Evolutionary conservation across 306 rosid species (phyloP), one percentile per base, ranked within the genome.

Genomic region (Cucumis hystrix): DNA sequence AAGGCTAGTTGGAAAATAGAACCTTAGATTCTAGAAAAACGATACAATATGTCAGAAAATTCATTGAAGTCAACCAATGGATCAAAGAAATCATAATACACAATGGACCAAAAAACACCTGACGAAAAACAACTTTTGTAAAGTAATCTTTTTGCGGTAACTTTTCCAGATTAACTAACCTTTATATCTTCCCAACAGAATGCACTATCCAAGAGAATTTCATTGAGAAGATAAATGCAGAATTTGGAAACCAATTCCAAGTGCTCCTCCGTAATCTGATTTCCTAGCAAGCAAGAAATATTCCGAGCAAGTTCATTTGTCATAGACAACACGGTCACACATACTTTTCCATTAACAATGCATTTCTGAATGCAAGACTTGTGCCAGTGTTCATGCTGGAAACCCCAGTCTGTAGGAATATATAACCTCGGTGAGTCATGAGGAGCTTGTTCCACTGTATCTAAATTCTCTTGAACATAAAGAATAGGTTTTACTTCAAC

Each of bases 401-500:
- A 89, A 79, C 89, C 89, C 95, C 90, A 91, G 85, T 76, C 74
- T 74, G n/a, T 76, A 15, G 84, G 70, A 58, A 82, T 52, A 40
- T 68, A 75, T 10, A 78, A 74, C 81, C 81, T 33, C 80, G 85
- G 73, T 35, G 59, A 79, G 61, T 87, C 83, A 20, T 80, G 77
- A 23, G 20, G 18, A 71, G 76, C 70, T 79, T 74, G 87, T 76
- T 40, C 54, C 56, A 16, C 78, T n/a, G 49, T 82, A 69, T 85
- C 95, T 2, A 79, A 68, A 76, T 77, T 91, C 67, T 88, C 92
- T 33, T 85, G 87, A 59, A 85, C 95, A 80, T 87, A 95, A 76
- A 95, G 96, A 80, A 92, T 70, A 78, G 98, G 97, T 83, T 92
- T 95, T 35, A 95, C 86, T 89, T 95, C 98, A 64, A 95, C 90